Base-by-base conservation (phyloP, 2,329 filamentous ascomycete species). In the Hymenoscyphus scutula region DNA sequence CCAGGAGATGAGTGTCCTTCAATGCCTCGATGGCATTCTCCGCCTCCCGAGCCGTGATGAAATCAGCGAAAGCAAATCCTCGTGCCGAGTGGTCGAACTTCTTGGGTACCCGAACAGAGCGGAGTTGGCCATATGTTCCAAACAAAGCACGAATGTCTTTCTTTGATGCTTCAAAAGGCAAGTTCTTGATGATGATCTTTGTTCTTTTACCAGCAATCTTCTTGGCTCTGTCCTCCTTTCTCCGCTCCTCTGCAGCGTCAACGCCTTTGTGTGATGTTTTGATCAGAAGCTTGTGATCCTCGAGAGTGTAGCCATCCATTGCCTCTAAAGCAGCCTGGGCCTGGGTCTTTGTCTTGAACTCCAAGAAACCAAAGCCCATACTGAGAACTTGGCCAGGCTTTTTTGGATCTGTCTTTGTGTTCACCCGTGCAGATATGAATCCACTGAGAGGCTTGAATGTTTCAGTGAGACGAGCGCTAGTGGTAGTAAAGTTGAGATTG, bases 141-240 rank as follows among this genome's bases (percentile, higher is more conserved):
- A 98, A 93, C 51, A 98, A 82, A 60, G 89, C 82, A 66, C 91
- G 86, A 63, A 99, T 84, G 75, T 99, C 95, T 76, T 96, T 95
- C 81, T 97, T 97, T 60, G 88, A 89, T 56, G 91, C 89, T 79
- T 98, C 92, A 80, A 99, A 99, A 23, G 95, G 94, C 77, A 99
- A 80, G 80, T 99, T 99, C 82, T 98, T 99, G 80, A 99, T 89
- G 77, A 98, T 89, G 73, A 99, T 89, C 83, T 98, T 98, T 56
- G 93, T 97, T 69, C 87, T 85, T 74, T 88, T 86, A 17, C 84
- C 84, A 27, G 90, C 87, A 58, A 85, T 79, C 77, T 94, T 96
- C 82, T 92, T 96, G 58, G 89, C 87, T 67, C 84, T 86, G 73
- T 98, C 92, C 68, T 94, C 89, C 69, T 89, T 89, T 67, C 89